Evolutionary conservation across 2,329 filamentous ascomycete species (phyloP).

Genomic region (Apiospora kogelbergensis): DNA sequence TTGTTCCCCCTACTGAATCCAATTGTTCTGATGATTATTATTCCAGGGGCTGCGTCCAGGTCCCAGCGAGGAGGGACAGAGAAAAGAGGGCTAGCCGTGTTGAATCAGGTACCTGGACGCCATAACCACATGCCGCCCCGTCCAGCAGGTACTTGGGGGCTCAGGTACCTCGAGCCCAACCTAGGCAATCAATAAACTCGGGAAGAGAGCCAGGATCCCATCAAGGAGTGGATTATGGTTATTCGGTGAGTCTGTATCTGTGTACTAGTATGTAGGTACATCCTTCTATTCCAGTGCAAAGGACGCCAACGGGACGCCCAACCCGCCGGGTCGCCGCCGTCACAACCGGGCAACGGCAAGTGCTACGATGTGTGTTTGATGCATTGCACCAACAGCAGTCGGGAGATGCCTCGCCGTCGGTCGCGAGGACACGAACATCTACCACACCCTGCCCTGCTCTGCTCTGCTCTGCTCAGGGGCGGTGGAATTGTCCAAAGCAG

Average conservation of each 20-base stretch:
- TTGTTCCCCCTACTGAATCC: not conserved
- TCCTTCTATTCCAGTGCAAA: too few species aligned
- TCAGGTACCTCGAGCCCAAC: not conserved
- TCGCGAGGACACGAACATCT: too few species aligned
- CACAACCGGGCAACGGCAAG: too few species aligned
- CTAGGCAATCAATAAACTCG: not conserved
- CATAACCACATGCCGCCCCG: not conserved
- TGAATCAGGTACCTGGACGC: not conserved
- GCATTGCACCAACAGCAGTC: too few species aligned
- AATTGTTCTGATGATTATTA: conserved; percentile 2
- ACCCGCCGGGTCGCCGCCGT: too few species aligned
- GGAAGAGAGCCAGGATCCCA: not conserved
- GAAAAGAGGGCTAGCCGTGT: not conserved
- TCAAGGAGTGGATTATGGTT: not conserved
- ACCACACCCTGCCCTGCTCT: not conserved
- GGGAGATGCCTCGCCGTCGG: too few species aligned
- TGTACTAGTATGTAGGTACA: too few species aligned
- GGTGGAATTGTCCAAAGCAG: not conserved
- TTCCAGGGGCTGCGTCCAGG: not conserved
- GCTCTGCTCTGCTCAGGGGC: not conserved
- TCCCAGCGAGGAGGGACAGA: not conserved
- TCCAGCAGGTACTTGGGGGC: not conserved
- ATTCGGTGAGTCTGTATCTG: too few species aligned
- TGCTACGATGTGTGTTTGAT: too few species aligned
- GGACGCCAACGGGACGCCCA: too few species aligned